Evolutionary conservation across 2,329 filamentous ascomycete species (phyloP), one percentile per base, ranked within the genome.

Genomic region (Diaporthe vexans): DNA sequence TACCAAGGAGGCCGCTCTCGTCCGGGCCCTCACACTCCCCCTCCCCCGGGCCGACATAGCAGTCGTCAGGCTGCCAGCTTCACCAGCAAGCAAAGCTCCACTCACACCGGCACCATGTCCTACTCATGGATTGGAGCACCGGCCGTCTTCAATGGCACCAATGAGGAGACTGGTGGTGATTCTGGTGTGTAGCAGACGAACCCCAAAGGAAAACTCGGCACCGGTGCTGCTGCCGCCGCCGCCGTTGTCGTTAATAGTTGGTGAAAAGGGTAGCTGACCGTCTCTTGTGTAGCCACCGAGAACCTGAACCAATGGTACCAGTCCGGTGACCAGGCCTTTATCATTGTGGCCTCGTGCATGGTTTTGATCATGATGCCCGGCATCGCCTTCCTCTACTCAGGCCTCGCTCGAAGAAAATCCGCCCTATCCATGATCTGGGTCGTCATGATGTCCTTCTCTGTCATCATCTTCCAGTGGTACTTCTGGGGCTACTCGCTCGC

Each of bases 401-500:
- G 97, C 78, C 93, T 98, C 78, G 96, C 97, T n/a, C 93, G 97
- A 78, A 92, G 97, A 88, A 99, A 99, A 88, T 98, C 97, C 7
- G 97, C 97, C 40, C 90, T 99, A 57, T 98, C 95, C 77, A 93
- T 98, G 88, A 97, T 99, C 81, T 98, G 95, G 95, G 95, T 96
- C 19, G 95, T 94, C 86, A 97, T 99, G 94, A 96, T 94, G 83
- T 97, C 95, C 61, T 94, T 94, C 82, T 95, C 94, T 63, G 92
- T 98, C 81, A 89, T 98, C 83, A 93, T 94, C 73, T 98, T 99
- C 87, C 97, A 99, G 86, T 99, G 97, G 97, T 98, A 98, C 82
- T 98, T 99, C 84, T 98, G 97, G 96, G 97, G 97, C 51, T 99
- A 98, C 85, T 98, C 96, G 19, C 88, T 99, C 76, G 95, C 96